Conservation (phyloP, 352 stramenopile species). For the Pythium dissotocum region DNA sequence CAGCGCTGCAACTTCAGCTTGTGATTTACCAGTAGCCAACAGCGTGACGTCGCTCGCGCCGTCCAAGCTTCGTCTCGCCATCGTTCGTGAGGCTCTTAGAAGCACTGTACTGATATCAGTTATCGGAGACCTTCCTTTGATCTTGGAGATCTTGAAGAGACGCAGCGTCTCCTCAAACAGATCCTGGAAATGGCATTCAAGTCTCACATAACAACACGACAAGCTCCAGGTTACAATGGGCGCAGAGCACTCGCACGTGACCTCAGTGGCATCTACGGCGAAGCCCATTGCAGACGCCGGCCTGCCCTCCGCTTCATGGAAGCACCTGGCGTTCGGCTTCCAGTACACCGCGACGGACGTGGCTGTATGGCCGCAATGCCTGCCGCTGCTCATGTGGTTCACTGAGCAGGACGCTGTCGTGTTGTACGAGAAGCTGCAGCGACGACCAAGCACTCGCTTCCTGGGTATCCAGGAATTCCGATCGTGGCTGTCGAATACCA, state of each 20-base stretch:
- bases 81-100: neutral
- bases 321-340: constrained; percentile 42
- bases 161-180: constrained; percentile 19
- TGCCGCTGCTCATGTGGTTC: constrained; percentile 65
- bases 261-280: neutral
- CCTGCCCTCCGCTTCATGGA: constrained; percentile 15
- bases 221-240: constrained; percentile 30
- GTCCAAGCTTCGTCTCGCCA: neutral
- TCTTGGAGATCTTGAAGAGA: constrained; percentile 16
- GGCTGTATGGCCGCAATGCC: constrained; percentile 58
- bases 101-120: neutral
- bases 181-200: neutral
- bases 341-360: constrained; percentile 57
- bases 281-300: neutral
- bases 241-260: constrained; percentile 37
- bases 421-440: constrained; percentile 30
- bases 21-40: constrained; percentile 21
- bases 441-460: constrained; percentile 35
- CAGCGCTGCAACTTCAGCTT: constrained; percentile 34
- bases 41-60: neutral
- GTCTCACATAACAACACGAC: neutral
- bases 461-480: constrained; percentile 51
- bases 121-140: constrained; percentile 9
- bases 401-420: constrained; percentile 47
- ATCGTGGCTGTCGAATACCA: constrained; percentile 35